These are phyloP conservation scores for Alternaria incomplexa DNA, from an alignment of 2,329 filamentous ascomycete genomes.

Conservation along the genomic window DNA sequence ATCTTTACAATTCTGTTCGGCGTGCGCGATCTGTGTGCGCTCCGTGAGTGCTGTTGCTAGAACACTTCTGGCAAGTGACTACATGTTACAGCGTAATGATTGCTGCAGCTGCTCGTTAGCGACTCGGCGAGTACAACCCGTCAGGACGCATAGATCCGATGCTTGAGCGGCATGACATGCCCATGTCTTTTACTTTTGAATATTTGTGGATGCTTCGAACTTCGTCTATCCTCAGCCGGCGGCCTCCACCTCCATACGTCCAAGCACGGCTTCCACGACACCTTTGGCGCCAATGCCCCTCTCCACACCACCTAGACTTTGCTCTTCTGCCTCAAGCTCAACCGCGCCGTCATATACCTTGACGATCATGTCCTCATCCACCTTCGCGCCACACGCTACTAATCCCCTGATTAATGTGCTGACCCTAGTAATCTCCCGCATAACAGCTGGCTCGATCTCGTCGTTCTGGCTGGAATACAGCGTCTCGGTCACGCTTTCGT, in stretches of 20 bases:
- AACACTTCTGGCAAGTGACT: not conserved
- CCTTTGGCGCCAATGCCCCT: slow-evolving; percentile 40
- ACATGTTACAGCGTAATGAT: not conserved
- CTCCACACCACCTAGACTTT: slow-evolving; percentile 58
- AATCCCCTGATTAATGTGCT: slow-evolving; percentile 81
- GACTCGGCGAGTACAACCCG: not conserved
- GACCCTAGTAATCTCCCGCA: slow-evolving; percentile 86
- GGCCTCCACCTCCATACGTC: slow-evolving; percentile 34
- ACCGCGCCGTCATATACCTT: slow-evolving; percentile 82
- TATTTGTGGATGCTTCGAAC: not conserved
- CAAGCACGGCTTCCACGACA: slow-evolving; percentile 39
- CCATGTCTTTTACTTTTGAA: not conserved
- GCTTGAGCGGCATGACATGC: not conserved
- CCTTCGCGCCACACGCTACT: slow-evolving; percentile 79
- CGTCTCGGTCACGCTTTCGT: slow-evolving; percentile 82
- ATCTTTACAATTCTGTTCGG: not conserved
- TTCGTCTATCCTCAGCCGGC: slow-evolving; percentile 17
- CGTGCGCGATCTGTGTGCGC: not conserved
- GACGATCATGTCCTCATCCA: slow-evolving; percentile 89
- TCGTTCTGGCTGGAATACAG: slow-evolving; percentile 98
- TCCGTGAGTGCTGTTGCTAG: not conserved
- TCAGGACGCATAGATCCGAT: not conserved
- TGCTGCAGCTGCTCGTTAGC: not conserved
- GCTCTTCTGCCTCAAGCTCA: slow-evolving; percentile 71
- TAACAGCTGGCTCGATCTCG: slow-evolving; percentile 74